These are phyloP conservation scores for Capsicum chinense DNA, from an alignment of 257 asterid species.

Conservation along the genomic window DNA sequence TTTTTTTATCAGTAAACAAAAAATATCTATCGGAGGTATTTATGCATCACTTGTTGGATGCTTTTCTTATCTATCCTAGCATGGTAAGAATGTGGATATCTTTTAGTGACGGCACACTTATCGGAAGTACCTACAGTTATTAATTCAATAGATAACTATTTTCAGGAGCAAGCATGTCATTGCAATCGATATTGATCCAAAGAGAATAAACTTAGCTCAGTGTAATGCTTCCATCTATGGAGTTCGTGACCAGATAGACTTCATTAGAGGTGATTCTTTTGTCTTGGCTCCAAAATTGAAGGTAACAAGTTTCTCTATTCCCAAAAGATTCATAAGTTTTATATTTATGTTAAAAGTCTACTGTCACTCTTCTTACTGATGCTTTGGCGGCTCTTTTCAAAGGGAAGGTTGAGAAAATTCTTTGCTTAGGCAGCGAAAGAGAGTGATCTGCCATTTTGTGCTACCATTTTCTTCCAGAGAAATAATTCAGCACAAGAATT, in stretches of 20 bases:
- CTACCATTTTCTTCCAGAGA: background rate
- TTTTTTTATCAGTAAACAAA: background rate
- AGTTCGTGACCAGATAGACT: slow-evolving; percentile 74
- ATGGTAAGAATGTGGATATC: background rate
- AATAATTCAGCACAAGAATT: background rate
- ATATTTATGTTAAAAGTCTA: background rate
- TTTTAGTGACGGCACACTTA: background rate
- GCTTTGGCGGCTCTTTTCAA: background rate
- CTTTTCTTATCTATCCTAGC: slow-evolving; percentile 2
- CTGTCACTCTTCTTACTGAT: background rate
- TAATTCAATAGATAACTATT: slow-evolving; percentile 21
- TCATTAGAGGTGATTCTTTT: slow-evolving; percentile 76
- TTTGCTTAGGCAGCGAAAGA: slow-evolving; percentile 9
- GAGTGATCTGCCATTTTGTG: background rate
- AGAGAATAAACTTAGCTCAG: slow-evolving; percentile 70
- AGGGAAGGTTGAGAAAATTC: background rate
- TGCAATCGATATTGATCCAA: slow-evolving; percentile 89
- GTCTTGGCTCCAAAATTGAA: slow-evolving; percentile 69
- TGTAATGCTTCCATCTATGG: slow-evolving; percentile 89
- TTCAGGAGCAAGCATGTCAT: slow-evolving; percentile 85
- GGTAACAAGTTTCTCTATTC: slow-evolving; percentile 49
- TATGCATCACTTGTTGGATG: background rate
- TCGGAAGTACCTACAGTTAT: background rate
- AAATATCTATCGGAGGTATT: background rate
- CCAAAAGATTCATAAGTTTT: background rate